Conservation (phyloP, 75 land plant species). For the Larix kaempferi region DNA sequence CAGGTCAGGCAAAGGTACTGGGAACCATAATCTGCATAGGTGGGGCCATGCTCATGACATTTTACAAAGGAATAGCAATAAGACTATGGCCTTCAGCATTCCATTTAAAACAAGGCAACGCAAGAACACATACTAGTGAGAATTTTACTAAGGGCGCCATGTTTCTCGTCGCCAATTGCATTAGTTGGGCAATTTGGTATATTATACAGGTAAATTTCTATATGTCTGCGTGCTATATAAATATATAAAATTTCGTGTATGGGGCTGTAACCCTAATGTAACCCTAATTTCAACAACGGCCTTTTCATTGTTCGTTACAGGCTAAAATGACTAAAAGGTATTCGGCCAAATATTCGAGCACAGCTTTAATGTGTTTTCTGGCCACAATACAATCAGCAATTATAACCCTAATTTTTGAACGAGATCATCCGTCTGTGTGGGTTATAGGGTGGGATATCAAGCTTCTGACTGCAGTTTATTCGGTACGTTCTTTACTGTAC, state of each 20-base stretch:
- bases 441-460: slow-evolving; percentile 35
- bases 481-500: no score
- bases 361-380: slow-evolving; percentile 39
- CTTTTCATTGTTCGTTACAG: not conserved
- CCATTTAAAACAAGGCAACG: not conserved
- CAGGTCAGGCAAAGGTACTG: slow-evolving; percentile 58
- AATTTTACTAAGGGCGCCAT: slow-evolving; percentile 30
- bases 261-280: no score
- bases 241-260: no score
- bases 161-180: slow-evolving; percentile 37
- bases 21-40: slow-evolving; percentile 40
- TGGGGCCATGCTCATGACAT: slow-evolving; percentile 47
- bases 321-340: slow-evolving; percentile 16
- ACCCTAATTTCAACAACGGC: no score
- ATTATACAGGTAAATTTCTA: slow-evolving; percentile 47
- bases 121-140: not conserved
- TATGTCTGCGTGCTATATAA: not conserved
- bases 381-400: slow-evolving; percentile 52
- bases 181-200: slow-evolving; percentile 45
- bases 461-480: slow-evolving; percentile 22
- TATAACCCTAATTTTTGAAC: slow-evolving; percentile 34
- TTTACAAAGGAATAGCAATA: slow-evolving; percentile 59
- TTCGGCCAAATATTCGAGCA: slow-evolving; percentile 48
- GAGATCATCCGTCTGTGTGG: slow-evolving; percentile 33
- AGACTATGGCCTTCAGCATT: not conserved